Evolutionary conservation across 2,329 filamentous ascomycete genomes (phyloP).

Genomic region (Piedraia hortae): DNA sequence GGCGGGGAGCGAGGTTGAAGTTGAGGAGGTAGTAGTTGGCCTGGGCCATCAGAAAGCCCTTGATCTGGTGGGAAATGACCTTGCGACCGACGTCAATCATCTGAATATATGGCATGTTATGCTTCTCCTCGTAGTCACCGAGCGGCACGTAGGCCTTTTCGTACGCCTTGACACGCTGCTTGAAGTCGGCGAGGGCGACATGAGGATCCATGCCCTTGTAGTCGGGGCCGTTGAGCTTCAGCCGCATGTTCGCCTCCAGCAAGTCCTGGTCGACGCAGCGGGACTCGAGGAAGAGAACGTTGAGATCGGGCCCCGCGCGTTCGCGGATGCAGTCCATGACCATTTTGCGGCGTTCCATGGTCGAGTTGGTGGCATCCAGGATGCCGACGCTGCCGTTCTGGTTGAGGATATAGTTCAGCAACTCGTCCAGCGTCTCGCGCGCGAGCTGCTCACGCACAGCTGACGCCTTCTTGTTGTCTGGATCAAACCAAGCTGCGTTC

Average conservation of each 20-base stretch:
- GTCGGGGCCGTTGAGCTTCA: slow-evolving; percentile 86
- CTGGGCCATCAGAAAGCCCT: slow-evolving; percentile 72
- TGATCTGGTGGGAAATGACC: slow-evolving; percentile 66
- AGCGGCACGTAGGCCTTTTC: slow-evolving; percentile 82
- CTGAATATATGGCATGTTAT: slow-evolving; percentile 83
- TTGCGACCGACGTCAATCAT: slow-evolving; percentile 97
- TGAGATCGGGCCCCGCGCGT: slow-evolving; percentile 57
- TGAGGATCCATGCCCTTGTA: slow-evolving; percentile 82
- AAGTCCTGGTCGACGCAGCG: slow-evolving; percentile 64
- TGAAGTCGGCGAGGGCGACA: slow-evolving; percentile 70
- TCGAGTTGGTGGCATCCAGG: slow-evolving; percentile 92
- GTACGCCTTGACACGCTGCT: slow-evolving; percentile 71
- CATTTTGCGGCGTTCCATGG: slow-evolving; percentile 53
- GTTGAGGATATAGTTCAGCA: slow-evolving; percentile 65
- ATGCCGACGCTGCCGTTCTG: slow-evolving; percentile 76
- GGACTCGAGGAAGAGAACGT: slow-evolving; percentile 85
- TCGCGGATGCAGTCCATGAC: slow-evolving; percentile 50
- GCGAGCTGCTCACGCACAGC: slow-evolving; percentile 75
- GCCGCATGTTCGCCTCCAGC: slow-evolving; percentile 83
- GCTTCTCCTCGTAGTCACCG: slow-evolving; percentile 47
- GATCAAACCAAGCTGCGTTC: slow-evolving; percentile 81
- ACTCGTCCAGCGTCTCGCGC: slow-evolving; percentile 71
- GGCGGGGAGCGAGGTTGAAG: slow-evolving; percentile 81
- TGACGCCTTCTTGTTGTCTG: slow-evolving; percentile 55
- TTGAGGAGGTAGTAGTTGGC: slow-evolving; percentile 89